phyloP scores from a whole-genome alignment of 2,329 filamentous ascomycete genomes.

The Beauveria pseudobassiana region DNA sequence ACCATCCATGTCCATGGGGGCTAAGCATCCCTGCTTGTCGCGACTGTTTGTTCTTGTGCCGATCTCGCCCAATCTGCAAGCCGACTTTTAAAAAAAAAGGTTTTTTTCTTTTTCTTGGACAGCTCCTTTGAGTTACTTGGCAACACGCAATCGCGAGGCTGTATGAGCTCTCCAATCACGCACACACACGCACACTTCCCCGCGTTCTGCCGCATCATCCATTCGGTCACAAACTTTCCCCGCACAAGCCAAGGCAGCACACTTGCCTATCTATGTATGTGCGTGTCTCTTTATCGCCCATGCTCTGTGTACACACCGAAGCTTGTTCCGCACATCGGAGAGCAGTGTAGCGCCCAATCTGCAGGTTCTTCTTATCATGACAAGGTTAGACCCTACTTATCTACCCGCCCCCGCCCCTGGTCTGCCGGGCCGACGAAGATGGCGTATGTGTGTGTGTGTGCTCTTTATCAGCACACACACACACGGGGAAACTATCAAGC shows the following conservation, averaged over 20 bases:
- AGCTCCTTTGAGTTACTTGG: background rate
- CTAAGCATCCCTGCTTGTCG: background rate
- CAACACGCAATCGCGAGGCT: background rate
- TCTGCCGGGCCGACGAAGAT: too few species aligned
- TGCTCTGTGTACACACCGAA: too few species aligned
- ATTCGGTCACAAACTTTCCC: background rate
- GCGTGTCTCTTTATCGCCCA: background rate
- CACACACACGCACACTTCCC: background rate
- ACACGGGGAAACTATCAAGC: too few species aligned
- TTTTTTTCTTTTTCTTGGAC: too few species aligned
- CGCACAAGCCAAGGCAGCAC: too few species aligned
- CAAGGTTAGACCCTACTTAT: too few species aligned
- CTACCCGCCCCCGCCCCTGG: too few species aligned
- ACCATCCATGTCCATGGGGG: background rate
- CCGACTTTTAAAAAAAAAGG: background rate
- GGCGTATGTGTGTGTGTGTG: too few species aligned
- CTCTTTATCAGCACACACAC: too few species aligned
- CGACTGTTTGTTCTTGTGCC: background rate
- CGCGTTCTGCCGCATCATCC: background rate
- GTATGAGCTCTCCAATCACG: background rate
- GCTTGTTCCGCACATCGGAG: too few species aligned
- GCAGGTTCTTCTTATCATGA: too few species aligned
- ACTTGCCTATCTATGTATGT: background rate
- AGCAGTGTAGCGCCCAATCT: too few species aligned
- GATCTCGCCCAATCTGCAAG: background rate